Percentiles rank a stretch among this genome's conserved stretches.
Conservation (phyloP, 1,284 basidiomycete species). For the Phylloboletellus chloephorus region DNA sequence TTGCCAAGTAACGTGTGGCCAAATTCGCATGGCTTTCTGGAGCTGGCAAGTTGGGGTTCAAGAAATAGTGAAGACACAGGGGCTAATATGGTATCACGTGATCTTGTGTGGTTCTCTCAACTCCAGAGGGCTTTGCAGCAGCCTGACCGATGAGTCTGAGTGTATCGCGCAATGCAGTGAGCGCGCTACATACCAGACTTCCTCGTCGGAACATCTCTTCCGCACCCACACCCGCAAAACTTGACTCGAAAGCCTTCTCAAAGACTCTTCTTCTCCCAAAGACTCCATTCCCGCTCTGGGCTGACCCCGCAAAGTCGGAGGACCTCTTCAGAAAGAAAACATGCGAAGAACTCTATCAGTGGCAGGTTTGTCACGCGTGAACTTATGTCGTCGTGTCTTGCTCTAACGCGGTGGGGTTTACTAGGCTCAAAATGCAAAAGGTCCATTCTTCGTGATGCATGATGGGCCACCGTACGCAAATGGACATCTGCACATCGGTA, state of each 20-base stretch:
- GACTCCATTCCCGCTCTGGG: conserved; percentile 76
- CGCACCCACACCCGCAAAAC: conserved; percentile 1
- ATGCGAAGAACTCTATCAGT: conserved; percentile 74
- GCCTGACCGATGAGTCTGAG: conserved; percentile 15
- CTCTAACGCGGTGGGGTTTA: conserved; percentile 5
- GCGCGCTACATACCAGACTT: conserved; percentile 9
- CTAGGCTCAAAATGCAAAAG: conserved; percentile 60
- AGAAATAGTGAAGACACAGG: background rate
- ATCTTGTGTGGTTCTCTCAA: too few species aligned
- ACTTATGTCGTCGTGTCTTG: conserved; percentile 1
- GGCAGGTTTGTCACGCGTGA: conserved; percentile 63
- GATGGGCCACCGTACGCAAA: conserved; percentile 99
- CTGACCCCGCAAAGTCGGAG: conserved; percentile 64
- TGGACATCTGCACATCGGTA: conserved; percentile 92
- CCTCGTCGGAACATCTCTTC: conserved; percentile 18
- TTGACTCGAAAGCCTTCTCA: conserved; percentile 37
- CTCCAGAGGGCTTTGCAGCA: background rate
- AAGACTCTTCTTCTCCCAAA: conserved; percentile 80
- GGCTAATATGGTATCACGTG: too few species aligned
- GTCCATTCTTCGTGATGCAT: conserved; percentile 80
- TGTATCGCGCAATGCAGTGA: conserved; percentile 16
- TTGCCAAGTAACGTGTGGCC: too few species aligned
- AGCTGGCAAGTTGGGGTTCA: too few species aligned
- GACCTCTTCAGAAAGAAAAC: conserved; percentile 59
- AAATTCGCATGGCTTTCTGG: too few species aligned